Evolutionary conservation across 352 stramenopile species (phyloP), one percentile per base, ranked within the genome.

Genomic region (Globisporangium perplexum): DNA sequence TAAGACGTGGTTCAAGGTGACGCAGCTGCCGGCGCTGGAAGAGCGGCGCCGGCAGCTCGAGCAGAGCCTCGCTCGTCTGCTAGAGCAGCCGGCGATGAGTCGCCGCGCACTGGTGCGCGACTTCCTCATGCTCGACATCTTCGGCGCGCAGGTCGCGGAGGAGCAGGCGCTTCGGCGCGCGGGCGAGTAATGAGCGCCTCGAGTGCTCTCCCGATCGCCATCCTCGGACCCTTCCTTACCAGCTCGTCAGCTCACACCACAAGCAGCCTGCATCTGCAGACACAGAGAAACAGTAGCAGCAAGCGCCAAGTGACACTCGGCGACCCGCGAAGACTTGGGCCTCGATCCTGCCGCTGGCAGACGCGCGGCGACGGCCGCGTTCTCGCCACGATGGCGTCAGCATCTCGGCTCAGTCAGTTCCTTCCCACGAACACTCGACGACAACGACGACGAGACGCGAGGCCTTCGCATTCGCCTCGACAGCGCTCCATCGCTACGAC

Each of bases 121-220:
- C 57, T 93, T 93, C 66, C 71, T 93, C 39, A 75, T 88, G 74
- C 74, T 93, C 43, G 82, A 93, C 55, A 73, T 90, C 33, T 89
- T 90, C 60, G 77, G 73, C 20, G 69, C 72, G 17, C 77, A 90
- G 43, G 68, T 90, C 36, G 71, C 78, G 7, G 77, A 87, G 49
- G 64, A 84, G 50, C 62, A 83, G 48, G 85, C 86, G 48, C 72
- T 68, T 17, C 60, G 61, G 6, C 55, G 67, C 20, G 33, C 54
- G 15, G 47, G 47, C n/a, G 31, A 54, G 54, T 48, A 60, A 24
- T 54, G 36, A 60, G 39, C 33, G 20, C 20, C 23, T 30, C 18
- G 17, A 59, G 20, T 28, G 23, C 23, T 44, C 39, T 24, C 39
- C n/a, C n/a, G 15, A 18, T n/a, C n/a, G n/a, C 35, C 35, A 41